Conservation (phyloP, 2,329 filamentous ascomycete genomes). For the Sarocladium kiliense region DNA sequence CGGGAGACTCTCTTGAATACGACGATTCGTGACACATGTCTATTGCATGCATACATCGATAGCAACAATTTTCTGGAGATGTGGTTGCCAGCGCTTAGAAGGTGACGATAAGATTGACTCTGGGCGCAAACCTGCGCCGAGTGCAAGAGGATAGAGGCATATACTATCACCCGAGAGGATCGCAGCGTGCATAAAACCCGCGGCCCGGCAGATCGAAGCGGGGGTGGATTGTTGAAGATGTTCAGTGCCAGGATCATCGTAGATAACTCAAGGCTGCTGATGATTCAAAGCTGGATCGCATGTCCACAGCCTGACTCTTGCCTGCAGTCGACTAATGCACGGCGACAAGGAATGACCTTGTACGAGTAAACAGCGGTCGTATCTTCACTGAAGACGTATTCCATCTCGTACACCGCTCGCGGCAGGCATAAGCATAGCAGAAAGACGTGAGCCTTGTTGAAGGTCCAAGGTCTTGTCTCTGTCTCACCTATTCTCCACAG, state of each 20-base stretch:
- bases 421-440: too few relatives aligned
- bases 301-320: neutral
- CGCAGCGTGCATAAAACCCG: neutral
- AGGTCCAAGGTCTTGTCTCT: too few relatives aligned
- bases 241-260: neutral
- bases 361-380: too few relatives aligned
- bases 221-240: neutral
- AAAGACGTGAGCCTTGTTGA: too few relatives aligned
- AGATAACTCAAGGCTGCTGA: neutral
- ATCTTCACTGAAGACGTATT: too few relatives aligned
- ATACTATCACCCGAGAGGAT: neutral
- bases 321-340: neutral
- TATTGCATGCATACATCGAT: too few relatives aligned
- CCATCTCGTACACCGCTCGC: too few relatives aligned
- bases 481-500: too few relatives aligned
- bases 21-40: neutral
- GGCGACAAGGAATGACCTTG: neutral
- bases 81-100: neutral
- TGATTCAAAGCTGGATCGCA: neutral
- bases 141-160: neutral
- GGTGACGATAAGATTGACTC: neutral
- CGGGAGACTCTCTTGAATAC: neutral
- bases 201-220: conserved; percentile 5
- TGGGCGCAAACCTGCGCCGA: conserved; percentile 1
- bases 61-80: too few relatives aligned